These are phyloP conservation scores for Ganoderma resinaceum DNA, from an alignment of 1,284 basidiomycete species.

Conservation along the genomic window DNA sequence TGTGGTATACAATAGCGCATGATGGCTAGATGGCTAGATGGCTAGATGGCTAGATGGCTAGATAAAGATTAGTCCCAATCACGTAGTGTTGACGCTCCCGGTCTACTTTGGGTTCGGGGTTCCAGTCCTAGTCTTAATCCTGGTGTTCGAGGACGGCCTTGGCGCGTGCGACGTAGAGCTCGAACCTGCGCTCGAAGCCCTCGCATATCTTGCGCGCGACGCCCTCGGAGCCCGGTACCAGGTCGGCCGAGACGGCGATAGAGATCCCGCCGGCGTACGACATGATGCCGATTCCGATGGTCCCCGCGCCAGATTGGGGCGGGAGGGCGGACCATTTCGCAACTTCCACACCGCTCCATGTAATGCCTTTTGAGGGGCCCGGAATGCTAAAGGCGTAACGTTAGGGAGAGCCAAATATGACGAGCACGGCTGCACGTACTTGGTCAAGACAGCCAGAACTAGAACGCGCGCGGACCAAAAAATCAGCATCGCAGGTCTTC, in stretches of 20 bases:
- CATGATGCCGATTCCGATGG: constrained; percentile 41
- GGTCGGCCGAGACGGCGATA: constrained; percentile 37
- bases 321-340: constrained; percentile 40
- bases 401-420: neutral
- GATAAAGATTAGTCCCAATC: neutral
- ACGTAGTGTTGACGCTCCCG: too few species aligned
- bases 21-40: neutral
- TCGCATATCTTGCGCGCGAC: constrained; percentile 35
- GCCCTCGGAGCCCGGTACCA: constrained; percentile 33
- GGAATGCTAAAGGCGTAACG: constrained; percentile 32
- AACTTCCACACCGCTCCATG: constrained; percentile 37
- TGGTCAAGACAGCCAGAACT: constrained; percentile 38
- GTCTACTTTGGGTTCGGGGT: neutral
- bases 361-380: constrained; percentile 38
- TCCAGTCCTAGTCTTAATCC: constrained; percentile 19
- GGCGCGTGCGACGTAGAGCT: constrained; percentile 36
- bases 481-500: neutral
- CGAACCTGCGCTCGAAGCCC: constrained; percentile 36
- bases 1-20: neutral
- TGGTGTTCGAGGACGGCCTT: constrained; percentile 34
- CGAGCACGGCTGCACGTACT: constrained; percentile 23
- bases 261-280: constrained; percentile 39
- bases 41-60: too few species aligned
- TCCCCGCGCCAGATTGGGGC: constrained; percentile 40
- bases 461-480: neutral